A percentile compares a stretch with the other conserved stretches of the same genome.
phyloP scores from a whole-genome alignment of 2,329 filamentous ascomycete species.

The Claviceps humidiphila region DNA sequence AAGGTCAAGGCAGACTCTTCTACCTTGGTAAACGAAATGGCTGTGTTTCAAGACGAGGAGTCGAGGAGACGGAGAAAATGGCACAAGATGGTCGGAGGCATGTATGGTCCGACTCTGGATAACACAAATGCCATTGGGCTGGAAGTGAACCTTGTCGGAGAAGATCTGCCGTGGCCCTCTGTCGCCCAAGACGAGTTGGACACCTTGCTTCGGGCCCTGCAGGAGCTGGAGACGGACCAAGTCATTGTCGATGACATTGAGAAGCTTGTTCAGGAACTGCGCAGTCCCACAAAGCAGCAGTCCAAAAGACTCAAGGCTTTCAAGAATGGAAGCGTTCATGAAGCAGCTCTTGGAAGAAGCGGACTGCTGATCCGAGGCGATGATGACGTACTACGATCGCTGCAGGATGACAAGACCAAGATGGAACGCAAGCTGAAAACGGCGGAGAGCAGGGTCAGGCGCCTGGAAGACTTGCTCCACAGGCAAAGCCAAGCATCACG shows the following conservation, averaged over 20 bases:
- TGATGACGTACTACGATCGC: slow-evolving; percentile 60
- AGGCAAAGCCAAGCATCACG: slow-evolving; percentile 54
- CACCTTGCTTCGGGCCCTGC: slow-evolving; percentile 55
- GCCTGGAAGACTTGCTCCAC: slow-evolving; percentile 84
- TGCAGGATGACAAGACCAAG: slow-evolving; percentile 74
- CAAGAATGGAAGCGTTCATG: slow-evolving; percentile 91
- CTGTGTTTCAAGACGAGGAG: slow-evolving; percentile 84
- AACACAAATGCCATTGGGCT: slow-evolving; percentile 61
- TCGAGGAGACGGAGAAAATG: slow-evolving; percentile 78
- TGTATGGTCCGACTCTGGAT: slow-evolving; percentile 55
- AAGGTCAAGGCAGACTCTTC: slow-evolving; percentile 82
- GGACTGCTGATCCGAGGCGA: slow-evolving; percentile 77
- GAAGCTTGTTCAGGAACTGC: slow-evolving; percentile 67
- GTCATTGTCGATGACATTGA: slow-evolving; percentile 57
- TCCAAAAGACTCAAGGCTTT: slow-evolving; percentile 81
- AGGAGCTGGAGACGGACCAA: slow-evolving; percentile 50
- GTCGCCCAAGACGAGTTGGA: slow-evolving; percentile 65
- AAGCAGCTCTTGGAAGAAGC: slow-evolving; percentile 75
- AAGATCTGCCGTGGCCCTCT: slow-evolving; percentile 67
- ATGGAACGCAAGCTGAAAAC: slow-evolving; percentile 63
- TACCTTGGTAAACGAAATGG: slow-evolving; percentile 83
- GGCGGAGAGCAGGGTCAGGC: slow-evolving; percentile 79
- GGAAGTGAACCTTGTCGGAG: slow-evolving; percentile 73
- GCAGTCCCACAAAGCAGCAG: slow-evolving; percentile 73
- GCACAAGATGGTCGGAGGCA: slow-evolving; percentile 71